phyloP scores from a whole-genome alignment of 306 rosid species.

The Myrica gale region DNA sequence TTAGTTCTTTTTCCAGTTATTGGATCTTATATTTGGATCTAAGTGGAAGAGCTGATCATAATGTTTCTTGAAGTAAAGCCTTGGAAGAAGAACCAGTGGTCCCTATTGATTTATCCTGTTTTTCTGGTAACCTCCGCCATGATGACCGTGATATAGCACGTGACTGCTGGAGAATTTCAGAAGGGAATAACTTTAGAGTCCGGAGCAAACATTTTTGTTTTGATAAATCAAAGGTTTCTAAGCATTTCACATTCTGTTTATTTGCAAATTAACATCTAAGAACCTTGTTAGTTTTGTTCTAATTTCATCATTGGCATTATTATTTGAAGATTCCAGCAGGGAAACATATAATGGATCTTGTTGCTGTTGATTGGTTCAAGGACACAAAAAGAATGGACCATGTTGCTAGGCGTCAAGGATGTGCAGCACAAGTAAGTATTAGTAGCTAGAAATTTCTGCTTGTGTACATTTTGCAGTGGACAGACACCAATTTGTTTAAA shows the following conservation, averaged over 20 bases:
- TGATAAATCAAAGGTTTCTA: constrained; percentile 80
- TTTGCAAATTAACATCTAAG: constrained; percentile 14
- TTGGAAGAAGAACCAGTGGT: constrained; percentile 79
- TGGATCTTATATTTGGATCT: neutral
- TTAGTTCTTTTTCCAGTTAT: constrained; percentile 9
- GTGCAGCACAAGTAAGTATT: constrained; percentile 86
- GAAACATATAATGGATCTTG: constrained; percentile 91
- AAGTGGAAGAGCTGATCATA: constrained; percentile 30
- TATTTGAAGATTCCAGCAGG: constrained; percentile 82
- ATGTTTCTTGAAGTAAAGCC: constrained; percentile 46
- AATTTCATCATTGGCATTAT: constrained; percentile 33
- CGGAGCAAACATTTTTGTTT: constrained; percentile 85
- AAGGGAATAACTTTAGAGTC: constrained; percentile 92
- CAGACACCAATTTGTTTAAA: neutral
- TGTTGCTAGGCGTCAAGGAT: constrained; percentile 88
- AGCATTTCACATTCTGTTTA: constrained; percentile 13
- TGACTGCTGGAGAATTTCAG: constrained; percentile 95
- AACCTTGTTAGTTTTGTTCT: constrained; percentile 30
- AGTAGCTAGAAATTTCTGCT: neutral
- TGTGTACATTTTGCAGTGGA: neutral
- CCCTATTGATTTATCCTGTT: constrained; percentile 80
- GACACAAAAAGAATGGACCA: constrained; percentile 98
- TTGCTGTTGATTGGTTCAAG: constrained; percentile 98
- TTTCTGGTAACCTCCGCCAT: constrained; percentile 76
- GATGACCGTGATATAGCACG: constrained; percentile 82